phyloP scores from a whole-genome alignment of 2,329 filamentous ascomycete genomes.

The Aspergillus calidoustus region DNA sequence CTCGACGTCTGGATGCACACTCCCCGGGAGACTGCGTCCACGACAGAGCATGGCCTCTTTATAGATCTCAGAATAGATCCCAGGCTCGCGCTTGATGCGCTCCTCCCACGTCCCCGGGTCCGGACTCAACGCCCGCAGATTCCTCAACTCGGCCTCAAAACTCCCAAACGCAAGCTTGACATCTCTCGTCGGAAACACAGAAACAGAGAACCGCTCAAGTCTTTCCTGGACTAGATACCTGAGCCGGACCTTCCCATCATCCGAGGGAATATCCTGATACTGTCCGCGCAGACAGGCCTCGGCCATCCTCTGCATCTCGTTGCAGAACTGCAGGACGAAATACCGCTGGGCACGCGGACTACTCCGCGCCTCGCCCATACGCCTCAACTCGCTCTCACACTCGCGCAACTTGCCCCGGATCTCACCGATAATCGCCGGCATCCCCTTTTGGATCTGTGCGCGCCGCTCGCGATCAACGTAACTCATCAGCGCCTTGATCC shows the following conservation, averaged over 20 bases:
- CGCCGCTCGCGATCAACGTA: slow-evolving; percentile 25
- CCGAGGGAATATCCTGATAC: slow-evolving; percentile 21
- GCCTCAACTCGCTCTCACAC: slow-evolving; percentile 4
- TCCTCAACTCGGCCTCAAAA: neutral
- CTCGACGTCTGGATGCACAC: slow-evolving; percentile 22
- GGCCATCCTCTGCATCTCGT: slow-evolving; percentile 22
- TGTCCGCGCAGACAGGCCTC: slow-evolving; percentile 18
- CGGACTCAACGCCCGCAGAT: neutral
- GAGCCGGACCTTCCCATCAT: slow-evolving; percentile 6
- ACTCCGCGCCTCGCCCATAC: slow-evolving; percentile 13
- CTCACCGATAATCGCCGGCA: slow-evolving; percentile 22
- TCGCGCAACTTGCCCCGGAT: slow-evolving; percentile 16
- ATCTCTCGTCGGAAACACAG: neutral
- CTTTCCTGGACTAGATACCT: slow-evolving; percentile 9
- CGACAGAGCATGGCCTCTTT: slow-evolving; percentile 18
- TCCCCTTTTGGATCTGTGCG: slow-evolving; percentile 18
- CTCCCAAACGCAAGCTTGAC: neutral
- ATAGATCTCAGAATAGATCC: slow-evolving; percentile 15
- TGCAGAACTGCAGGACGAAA: slow-evolving; percentile 20
- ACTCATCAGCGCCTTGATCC: slow-evolving; percentile 19
- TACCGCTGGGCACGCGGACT: slow-evolving; percentile 14
- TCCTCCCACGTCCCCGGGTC: neutral
- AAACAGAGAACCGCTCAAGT: slow-evolving; percentile 2
- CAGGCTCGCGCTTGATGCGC: neutral
- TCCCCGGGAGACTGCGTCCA: slow-evolving; percentile 20